Percentiles rank a stretch among this genome's conserved stretches.
phyloP scores from a whole-genome alignment of 176 grass and related monocot genomes.

The Avena eriantha region DNA sequence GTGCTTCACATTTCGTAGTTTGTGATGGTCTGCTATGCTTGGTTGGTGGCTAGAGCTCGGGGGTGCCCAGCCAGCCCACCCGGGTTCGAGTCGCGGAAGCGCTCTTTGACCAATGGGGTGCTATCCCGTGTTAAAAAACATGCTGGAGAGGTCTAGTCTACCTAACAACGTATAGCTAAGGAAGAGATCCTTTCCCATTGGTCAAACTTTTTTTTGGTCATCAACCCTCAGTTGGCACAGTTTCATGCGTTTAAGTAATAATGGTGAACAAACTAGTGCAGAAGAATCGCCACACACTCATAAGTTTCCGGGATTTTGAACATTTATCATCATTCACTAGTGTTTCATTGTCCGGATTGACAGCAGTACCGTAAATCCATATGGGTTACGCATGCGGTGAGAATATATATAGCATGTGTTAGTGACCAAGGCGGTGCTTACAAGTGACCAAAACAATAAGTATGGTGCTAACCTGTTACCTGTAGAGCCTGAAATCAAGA shows the following conservation, averaged over 20 bases:
- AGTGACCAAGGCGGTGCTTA: background rate
- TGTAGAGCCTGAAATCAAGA: background rate
- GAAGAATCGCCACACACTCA: background rate
- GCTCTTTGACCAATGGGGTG: no score
- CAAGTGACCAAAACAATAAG: background rate
- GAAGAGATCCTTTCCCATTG: no score
- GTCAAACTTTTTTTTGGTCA: no score
- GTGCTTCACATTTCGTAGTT: constrained; percentile 2
- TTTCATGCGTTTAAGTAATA: background rate
- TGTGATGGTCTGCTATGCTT: background rate
- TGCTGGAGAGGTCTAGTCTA: no score
- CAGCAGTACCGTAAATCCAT: background rate
- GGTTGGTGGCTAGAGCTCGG: no score
- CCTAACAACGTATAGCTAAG: no score
- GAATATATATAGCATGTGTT: background rate
- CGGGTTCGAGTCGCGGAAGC: no score
- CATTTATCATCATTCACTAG: no score
- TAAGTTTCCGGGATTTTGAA: no score
- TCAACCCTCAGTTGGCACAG: background rate
- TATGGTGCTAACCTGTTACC: background rate
- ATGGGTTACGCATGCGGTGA: background rate
- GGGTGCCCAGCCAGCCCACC: no score
- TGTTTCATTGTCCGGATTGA: background rate
- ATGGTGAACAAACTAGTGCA: background rate
- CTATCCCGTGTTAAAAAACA: no score